Evolutionary conservation across 495 filamentous ascomycete genomes (phyloP), one percentile per base, ranked within the genome.

Genomic region (Hyphodiscus hymeniophilus): DNA sequence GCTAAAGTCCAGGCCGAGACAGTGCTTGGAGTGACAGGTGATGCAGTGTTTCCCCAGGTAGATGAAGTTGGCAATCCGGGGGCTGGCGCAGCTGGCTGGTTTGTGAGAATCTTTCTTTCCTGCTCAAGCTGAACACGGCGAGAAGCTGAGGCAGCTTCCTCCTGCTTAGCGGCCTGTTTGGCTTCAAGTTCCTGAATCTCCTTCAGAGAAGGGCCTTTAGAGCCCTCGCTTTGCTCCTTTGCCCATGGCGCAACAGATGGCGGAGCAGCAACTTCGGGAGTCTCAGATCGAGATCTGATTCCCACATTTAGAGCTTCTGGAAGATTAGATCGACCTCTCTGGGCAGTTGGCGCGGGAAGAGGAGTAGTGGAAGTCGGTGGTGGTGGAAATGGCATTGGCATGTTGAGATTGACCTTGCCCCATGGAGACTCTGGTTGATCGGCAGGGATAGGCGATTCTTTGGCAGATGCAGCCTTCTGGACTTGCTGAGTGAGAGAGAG

Each of bases 101-200:
- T 67, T 7, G 36, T 20, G 16, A 54, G 42, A 31, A 54, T n/a
- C 31, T 52, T 58, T 47, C 84, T 76, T 58, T 98, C 91, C 59
- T 86, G 87, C 62, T 95, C 87, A 22, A 84, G 66, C 21, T 82
- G 74, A 23, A 80, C 81, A 51, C 86, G 84, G 51, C 92, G 84
- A 47, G 82, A 79, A 15, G 89, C 84, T 12, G 86, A 83, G 12
- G 86, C 89, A 26, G 80, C 66, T 53, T 92, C 89, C 57, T 96
- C 92, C 23, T 76, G 82, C 63, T 92, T 85, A 8, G 92, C 90
- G n/a, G 89, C 91, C 60, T 87, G 92, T 56, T 84, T 83, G 30
- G 92, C 91, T 64, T 98, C 92, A 20, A 87, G 79, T 65, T 95
- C 92, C 60, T 98, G 92, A 32, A 98, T 98, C 58, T 98, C 90